Conservation (phyloP, 192 early-diverging fungal genomes). For the Umbelopsis vinacea region DNA sequence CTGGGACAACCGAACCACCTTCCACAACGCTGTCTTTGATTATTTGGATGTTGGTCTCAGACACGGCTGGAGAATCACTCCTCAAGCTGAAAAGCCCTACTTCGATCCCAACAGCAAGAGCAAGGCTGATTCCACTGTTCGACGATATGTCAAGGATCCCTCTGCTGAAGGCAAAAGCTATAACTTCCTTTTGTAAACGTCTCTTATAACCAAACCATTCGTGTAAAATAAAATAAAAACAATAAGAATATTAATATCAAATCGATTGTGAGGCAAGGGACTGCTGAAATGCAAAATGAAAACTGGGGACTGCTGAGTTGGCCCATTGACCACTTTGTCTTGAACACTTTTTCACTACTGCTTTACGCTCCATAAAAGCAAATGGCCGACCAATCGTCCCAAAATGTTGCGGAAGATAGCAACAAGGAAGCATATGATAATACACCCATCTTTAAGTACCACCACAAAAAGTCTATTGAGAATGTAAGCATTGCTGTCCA, state of each 20-base stretch:
- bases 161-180: neutral
- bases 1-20: constrained; percentile 50
- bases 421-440: constrained; percentile 1
- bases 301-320: no score
- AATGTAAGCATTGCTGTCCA: neutral
- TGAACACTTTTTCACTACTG: neutral
- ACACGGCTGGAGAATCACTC: constrained; percentile 34
- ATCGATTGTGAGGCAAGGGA: neutral
- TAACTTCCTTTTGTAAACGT: constrained; percentile 13
- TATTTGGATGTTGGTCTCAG: constrained; percentile 29
- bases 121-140: constrained; percentile 8
- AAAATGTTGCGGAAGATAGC: neutral
- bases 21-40: constrained; percentile 44
- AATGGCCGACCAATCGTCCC: neutral
- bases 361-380: neutral
- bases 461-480: constrained; percentile 16
- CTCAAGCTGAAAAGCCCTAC: constrained; percentile 36
- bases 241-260: neutral
- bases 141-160: constrained; percentile 1
- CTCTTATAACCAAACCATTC: neutral
- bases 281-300: neutral
- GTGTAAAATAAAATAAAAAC: neutral
- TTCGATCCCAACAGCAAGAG: constrained; percentile 42
- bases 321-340: no score
- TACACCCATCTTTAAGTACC: constrained; percentile 21